Conservation (phyloP, 148 eudicot genomes). For the Pharnaceum exiguum region DNA sequence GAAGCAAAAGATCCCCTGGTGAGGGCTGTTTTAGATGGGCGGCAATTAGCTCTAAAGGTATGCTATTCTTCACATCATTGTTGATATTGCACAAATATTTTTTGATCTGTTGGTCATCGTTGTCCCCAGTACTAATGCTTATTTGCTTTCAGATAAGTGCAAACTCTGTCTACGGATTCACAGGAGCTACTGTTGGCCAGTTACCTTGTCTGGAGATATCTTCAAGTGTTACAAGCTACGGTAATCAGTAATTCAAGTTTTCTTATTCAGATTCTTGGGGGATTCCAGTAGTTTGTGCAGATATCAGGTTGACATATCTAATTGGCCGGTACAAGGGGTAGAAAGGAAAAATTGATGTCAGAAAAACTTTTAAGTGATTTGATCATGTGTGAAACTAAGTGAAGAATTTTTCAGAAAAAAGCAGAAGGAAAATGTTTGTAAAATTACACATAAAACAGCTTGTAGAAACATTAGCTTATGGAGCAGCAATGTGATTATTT, state of each 20-base stretch:
- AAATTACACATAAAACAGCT: no score
- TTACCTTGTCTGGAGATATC: conserved; percentile 96
- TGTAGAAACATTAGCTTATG: no score
- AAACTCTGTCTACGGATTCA: conserved; percentile 99
- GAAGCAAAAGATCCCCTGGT: conserved; percentile 98
- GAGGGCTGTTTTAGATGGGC: conserved; percentile 98
- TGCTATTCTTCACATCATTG: no score
- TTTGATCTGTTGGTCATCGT: neutral
- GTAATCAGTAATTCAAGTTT: conserved; percentile 35
- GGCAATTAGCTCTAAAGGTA: conserved; percentile 97
- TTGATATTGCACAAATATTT: no score
- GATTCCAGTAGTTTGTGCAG: neutral
- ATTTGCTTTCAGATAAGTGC: conserved; percentile 81
- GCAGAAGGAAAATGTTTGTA: no score
- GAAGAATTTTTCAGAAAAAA: no score
- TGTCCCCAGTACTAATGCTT: neutral
- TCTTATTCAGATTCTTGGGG: conserved; percentile 1
- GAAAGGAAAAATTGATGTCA: no score
- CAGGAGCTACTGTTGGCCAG: conserved; percentile 96
- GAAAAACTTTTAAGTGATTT: no score
- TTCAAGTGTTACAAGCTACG: conserved; percentile 98
- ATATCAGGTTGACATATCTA: neutral
- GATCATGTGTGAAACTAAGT: no score
- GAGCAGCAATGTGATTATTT: no score
- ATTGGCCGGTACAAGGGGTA: no score